Conservation (phyloP, 805 yeast species). For the Torulaspora gathmanii region DNA sequence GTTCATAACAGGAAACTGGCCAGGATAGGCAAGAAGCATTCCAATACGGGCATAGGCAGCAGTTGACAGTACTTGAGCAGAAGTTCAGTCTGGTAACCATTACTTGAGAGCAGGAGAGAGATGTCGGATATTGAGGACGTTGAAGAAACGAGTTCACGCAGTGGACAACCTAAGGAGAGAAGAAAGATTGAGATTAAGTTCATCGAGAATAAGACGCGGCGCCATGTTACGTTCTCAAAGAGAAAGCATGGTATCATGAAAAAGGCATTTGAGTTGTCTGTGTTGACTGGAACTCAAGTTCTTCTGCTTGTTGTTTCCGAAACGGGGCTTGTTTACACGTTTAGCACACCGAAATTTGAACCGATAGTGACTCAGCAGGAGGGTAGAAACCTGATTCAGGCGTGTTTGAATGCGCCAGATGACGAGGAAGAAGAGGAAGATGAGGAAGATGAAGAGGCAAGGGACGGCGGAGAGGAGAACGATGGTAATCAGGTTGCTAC, state of each 20-base stretch:
- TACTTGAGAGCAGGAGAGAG: neutral
- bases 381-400: conserved; percentile 94
- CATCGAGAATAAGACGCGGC: conserved; percentile 94
- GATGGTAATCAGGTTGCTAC: conserved; percentile 15
- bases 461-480: conserved; percentile 28
- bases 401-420: conserved; percentile 96
- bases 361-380: conserved; percentile 96
- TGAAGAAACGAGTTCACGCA: conserved; percentile 15
- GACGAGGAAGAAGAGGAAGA: conserved; percentile 67
- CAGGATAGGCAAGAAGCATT: conserved; percentile 15
- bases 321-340: conserved; percentile 97
- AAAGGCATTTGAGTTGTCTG: conserved; percentile 97
- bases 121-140: conserved; percentile 18
- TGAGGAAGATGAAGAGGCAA: conserved; percentile 43
- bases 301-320: conserved; percentile 90
- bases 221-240: conserved; percentile 96
- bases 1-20: conserved; percentile 16
- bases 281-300: conserved; percentile 96
- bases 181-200: conserved; percentile 96
- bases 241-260: conserved; percentile 99
- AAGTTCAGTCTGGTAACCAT: neutral
- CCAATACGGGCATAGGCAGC: neutral
- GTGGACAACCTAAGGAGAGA: conserved; percentile 46
- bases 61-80: too few species aligned
- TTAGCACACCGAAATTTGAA: conserved; percentile 98